phyloP scores from a whole-genome alignment of 176 grass and related monocot genomes.

The Cenchrus americanus region DNA sequence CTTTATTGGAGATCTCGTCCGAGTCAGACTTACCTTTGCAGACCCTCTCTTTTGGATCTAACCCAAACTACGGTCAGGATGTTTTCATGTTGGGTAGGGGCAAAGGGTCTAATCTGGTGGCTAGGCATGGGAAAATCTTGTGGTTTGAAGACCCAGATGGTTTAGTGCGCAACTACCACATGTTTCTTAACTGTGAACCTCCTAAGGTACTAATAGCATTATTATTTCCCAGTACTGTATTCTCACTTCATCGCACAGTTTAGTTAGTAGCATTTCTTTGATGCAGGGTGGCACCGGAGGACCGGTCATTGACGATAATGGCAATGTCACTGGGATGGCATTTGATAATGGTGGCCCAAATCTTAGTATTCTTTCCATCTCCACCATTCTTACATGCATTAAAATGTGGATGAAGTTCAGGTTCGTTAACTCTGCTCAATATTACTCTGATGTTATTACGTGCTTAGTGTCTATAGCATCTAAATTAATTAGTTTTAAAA shows the following conservation, averaged over 20 bases:
- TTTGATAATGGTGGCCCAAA: not conserved
- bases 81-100: too few species aligned
- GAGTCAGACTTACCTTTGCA: too few species aligned
- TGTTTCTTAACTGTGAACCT: not conserved
- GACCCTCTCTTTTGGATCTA: too few species aligned
- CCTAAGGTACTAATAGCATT: not conserved
- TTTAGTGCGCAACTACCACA: not conserved
- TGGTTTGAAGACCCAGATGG: not conserved
- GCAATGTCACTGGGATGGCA: not conserved
- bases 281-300: not conserved
- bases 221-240: too few species aligned
- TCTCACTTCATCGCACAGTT: too few species aligned
- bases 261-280: not conserved
- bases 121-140: not conserved
- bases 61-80: too few species aligned
- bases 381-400: not conserved
- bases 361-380: not conserved
- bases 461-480: not conserved
- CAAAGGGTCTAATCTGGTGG: not conserved
- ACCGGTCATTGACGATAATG: not conserved
- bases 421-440: not conserved
- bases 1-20: too few species aligned
- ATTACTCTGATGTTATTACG: not conserved
- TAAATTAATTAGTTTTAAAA: too few species aligned
- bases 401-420: conserved; percentile 14